phyloP scores from a whole-genome alignment of 345 rosid species.

The Eucalyptus regnans region DNA sequence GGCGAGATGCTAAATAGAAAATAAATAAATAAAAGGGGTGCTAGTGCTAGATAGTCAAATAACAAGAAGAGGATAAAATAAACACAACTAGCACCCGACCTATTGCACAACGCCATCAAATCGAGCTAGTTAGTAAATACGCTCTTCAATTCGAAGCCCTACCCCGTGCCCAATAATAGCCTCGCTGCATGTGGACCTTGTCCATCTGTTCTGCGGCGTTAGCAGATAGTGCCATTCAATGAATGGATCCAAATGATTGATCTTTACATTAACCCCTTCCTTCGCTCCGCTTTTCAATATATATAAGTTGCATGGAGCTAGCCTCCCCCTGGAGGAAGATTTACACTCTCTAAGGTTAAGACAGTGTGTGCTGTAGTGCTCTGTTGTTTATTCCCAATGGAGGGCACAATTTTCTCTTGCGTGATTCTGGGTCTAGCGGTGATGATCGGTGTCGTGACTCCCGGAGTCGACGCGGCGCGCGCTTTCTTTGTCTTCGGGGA shows the following conservation, averaged over 20 bases:
- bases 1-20: not conserved
- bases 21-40: not conserved
- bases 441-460: not conserved
- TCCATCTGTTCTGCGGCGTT: not conserved
- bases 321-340: not conserved
- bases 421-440: not conserved
- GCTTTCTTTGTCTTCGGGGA: conserved; percentile 21
- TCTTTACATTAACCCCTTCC: not conserved
- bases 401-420: not conserved
- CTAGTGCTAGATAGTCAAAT: not conserved
- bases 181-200: not conserved
- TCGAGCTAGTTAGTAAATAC: not conserved
- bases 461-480: not conserved
- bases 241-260: not conserved
- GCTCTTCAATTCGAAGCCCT: not conserved
- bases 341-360: not conserved
- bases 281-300: not conserved
- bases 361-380: not conserved
- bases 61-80: not conserved
- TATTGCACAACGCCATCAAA: not conserved
- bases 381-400: not conserved
- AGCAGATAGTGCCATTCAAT: not conserved
- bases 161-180: not conserved
- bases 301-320: not conserved
- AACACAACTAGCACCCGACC: not conserved